These are phyloP conservation scores for Plasmodium sp. DNA, from an alignment of 169 alveolate genomes.

Conservation along the genomic window DNA sequence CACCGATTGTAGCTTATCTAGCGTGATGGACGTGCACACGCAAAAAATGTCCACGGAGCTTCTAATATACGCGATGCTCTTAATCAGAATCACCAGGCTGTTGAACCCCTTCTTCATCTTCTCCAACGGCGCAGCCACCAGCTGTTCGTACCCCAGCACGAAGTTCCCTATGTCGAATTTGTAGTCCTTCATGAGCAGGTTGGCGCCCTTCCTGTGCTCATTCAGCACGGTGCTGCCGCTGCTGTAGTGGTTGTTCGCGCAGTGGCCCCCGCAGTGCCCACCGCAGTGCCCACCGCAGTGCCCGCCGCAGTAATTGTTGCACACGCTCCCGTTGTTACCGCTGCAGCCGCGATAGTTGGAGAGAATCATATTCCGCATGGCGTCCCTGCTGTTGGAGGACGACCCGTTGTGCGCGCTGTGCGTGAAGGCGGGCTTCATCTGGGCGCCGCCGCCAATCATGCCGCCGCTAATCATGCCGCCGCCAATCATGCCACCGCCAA, in stretches of 20 bases:
- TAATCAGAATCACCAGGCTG: constrained; percentile 44
- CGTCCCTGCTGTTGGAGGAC: constrained; percentile 1
- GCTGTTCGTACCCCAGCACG: constrained; percentile 78
- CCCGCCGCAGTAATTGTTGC: background rate
- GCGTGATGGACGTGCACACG: constrained; percentile 78
- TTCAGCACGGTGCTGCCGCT: background rate
- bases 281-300: background rate
- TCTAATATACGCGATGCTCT: constrained; percentile 73
- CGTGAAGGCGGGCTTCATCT: background rate
- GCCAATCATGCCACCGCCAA: too few species aligned
- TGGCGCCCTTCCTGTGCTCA: background rate
- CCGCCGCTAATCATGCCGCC: too few species aligned
- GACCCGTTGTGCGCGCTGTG: background rate
- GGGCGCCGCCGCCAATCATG: too few species aligned
- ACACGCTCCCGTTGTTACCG: background rate
- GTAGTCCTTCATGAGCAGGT: background rate
- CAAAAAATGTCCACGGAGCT: constrained; percentile 80
- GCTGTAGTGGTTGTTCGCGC: background rate
- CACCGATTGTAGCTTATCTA: constrained; percentile 72
- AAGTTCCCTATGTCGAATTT: constrained; percentile 68
- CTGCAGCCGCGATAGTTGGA: background rate
- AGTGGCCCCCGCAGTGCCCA: background rate
- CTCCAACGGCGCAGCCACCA: constrained; percentile 75
- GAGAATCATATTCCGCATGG: background rate
- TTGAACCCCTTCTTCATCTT: constrained; percentile 76